These are phyloP conservation scores for Mortierella sp. DNA, from an alignment of 371 early-diverging fungal genomes.

Conservation along the genomic window DNA sequence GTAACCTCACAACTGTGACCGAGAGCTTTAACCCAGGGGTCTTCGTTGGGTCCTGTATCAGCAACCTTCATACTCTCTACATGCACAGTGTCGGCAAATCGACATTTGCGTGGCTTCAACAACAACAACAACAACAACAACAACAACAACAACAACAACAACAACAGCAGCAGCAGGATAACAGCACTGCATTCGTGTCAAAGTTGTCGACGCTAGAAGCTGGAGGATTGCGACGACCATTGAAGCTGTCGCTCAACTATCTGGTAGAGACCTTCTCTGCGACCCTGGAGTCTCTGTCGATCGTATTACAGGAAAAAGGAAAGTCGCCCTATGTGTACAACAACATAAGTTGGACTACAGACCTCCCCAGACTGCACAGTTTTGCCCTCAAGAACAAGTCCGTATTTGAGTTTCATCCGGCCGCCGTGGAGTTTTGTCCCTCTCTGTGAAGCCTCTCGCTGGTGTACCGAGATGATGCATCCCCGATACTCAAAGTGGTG, in stretches of 20 bases:
- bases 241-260: slow-evolving; percentile 1
- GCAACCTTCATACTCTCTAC: slow-evolving; percentile 10
- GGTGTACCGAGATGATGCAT: neutral
- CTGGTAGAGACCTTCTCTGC: neutral
- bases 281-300: neutral
- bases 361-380: slow-evolving; percentile 7
- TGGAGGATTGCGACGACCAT: neutral
- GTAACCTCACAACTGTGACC: neutral
- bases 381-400: slow-evolving; percentile 19
- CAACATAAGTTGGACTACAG: slow-evolving; percentile 11
- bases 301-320: slow-evolving; percentile 10
- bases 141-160: neutral
- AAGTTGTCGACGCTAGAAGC: slow-evolving; percentile 5
- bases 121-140: neutral
- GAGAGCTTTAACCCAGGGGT: slow-evolving; percentile 6
- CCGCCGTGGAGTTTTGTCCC: slow-evolving; percentile 7
- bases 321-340: neutral
- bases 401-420: slow-evolving; percentile 15
- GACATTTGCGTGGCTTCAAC: slow-evolving; percentile 8
- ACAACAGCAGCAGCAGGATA: too few species aligned
- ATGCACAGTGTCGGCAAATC: neutral
- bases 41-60: slow-evolving; percentile 14
- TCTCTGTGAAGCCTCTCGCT: neutral
- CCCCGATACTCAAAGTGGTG: slow-evolving; percentile 8
- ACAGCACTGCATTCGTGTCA: neutral